Base-by-base conservation (phyloP, 2,329 filamentous ascomycete species). In the Exserohilum turcica region DNA sequence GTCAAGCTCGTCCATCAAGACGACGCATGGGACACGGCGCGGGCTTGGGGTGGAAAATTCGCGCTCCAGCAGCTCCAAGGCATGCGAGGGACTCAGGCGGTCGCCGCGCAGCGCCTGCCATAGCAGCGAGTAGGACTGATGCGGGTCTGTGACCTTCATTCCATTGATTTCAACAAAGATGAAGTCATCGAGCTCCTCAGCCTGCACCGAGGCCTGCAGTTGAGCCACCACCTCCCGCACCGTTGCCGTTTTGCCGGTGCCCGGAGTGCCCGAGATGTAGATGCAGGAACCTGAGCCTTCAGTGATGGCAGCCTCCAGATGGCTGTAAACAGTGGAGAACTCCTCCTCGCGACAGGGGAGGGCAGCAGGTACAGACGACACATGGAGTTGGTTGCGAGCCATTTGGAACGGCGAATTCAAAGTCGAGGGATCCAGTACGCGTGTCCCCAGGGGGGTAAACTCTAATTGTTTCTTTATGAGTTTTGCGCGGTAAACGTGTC, bases 131-230 rank as follows among this genome's bases (percentile, higher is more conserved):
- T 99, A 99, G 0, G 94, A 92, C 74, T 99, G 94, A 70, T 97
- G 92, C 0, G 94, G 93, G 72, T 99, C 94, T 0, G 94, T 96
- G 64, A 99, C 92, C 78, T 99, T 99, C 94, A 99, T 97, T 63
- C 94, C 95, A 75, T 99, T 99, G 77, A 99, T 97, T 75, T 99
- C 94, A 57, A 99, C 92, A 64, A 99, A 99, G 54, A 97, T 96
- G 74, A 99, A 99, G 72, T 97, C 93, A 67, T 99, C 94, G 36
- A 99, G 82, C 74, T 97, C 93, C 68, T 99, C 94, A 6, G 88
- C 86, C 42, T 86, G 82, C 1, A 97, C 94, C 0, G 91, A 87
- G n/a, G 88, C 86, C 64, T 97, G 93, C 7, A 99, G 82, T 56
- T 92, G 89, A 5, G 89, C 86, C 13, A 99, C 89, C 1, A 97